Evolutionary conservation across 2,329 filamentous ascomycete genomes (phyloP), one percentile per base, ranked within the genome.

Genomic region (Polychaeton citri): DNA sequence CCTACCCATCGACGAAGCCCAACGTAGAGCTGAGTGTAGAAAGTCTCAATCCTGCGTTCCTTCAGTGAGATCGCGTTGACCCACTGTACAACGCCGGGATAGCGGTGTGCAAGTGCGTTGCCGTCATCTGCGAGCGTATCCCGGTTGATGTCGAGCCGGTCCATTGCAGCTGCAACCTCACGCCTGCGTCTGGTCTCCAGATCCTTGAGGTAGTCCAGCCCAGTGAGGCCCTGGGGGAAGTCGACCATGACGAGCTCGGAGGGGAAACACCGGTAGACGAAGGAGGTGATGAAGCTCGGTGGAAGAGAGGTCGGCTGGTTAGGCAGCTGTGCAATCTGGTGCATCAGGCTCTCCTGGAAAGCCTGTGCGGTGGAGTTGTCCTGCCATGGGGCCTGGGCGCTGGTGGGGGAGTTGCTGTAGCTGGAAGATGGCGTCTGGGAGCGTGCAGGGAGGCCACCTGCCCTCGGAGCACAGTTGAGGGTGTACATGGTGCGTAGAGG

Each of bases 401-500:
- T 62, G 51, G 42, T 58, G 51, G 47, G 62, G 45, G 51, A 57
- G 32, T 43, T 58, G 40, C 44, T 50, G n/a, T 44, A 45, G 38
- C 46, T 53, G 21, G 55, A 55, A 3, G 53, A 54, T 6, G 59
- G 52, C 4, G 57, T 46, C 26, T 35, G 38, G n/a, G 38, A 32
- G n/a, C 40, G 38, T 19, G 37, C 18, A 44, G 52, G 55, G 9
- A 58, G 45, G 30, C 57, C 53, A 24, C 61, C 57, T n/a, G 60
- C 57, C 34, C 63, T 66, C 13, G 72, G 66, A 13, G 69, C 67
- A 42, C 69, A 74, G 51, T 80, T 80, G 53, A 80, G 64, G 18
- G 69, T 69, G 60, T 79, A 79, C 71, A 79, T 79, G 43, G 73
- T 78, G 38, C 75, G 70, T 19, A 80, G 63, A 15, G 76, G 76